Conservation (phyloP, 148 eudicot genomes). For the Mesembryanthemum crystallinum region DNA sequence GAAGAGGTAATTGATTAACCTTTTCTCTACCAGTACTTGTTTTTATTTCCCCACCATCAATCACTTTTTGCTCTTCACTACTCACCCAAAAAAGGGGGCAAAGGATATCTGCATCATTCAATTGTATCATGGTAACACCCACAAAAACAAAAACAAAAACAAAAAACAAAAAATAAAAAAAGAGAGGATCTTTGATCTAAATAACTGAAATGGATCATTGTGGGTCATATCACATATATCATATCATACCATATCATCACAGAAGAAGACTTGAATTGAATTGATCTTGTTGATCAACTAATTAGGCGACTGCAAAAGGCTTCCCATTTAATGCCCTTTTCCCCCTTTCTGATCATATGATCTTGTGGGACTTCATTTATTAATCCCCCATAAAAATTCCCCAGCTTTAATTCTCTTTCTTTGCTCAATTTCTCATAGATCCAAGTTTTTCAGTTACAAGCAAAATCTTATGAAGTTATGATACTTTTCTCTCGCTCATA, state of each 20-base stretch:
- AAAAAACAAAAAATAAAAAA: not conserved
- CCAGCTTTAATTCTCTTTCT: not conserved
- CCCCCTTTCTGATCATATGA: constrained; percentile 47
- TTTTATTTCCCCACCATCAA: not conserved
- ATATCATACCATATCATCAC: too few species aligned
- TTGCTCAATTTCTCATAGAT: not conserved
- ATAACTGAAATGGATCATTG: constrained; percentile 23
- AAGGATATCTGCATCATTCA: constrained; percentile 6
- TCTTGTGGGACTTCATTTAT: constrained; percentile 39
- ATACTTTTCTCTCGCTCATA: too few species aligned
- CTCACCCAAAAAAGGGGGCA: constrained; percentile 8
- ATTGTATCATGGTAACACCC: not conserved
- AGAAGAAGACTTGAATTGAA: constrained; percentile 1
- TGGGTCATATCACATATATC: too few species aligned
- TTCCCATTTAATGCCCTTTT: constrained; percentile 48
- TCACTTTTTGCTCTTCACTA: not conserved
- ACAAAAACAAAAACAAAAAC: not conserved
- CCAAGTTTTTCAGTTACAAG: too few species aligned
- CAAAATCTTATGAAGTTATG: too few species aligned
- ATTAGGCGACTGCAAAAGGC: constrained; percentile 40
- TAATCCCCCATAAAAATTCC: constrained; percentile 35
- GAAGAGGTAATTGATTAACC: constrained; percentile 60
- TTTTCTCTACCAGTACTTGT: not conserved
- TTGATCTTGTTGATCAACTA: constrained; percentile 32
- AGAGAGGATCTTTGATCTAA: constrained; percentile 28